A percentile compares a stretch with the other conserved stretches of the same genome.
Conservation (phyloP, 352 stramenopile species). For the Phytophthora hybrid region DNA sequence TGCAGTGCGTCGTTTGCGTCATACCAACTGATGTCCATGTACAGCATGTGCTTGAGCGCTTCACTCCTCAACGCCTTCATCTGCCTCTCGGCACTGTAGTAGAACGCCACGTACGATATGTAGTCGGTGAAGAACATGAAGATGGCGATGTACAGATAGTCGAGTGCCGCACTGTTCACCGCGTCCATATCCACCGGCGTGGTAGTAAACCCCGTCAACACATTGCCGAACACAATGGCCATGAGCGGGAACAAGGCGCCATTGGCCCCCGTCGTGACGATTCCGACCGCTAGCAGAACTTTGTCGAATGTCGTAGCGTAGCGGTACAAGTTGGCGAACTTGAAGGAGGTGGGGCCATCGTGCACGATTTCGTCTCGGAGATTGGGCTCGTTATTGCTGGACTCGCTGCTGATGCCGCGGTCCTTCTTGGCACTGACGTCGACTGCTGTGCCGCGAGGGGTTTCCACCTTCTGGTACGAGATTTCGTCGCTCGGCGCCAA, state of each 20-base stretch:
- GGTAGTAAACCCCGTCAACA: slow-evolving; percentile 36
- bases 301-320: slow-evolving; percentile 50
- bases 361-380: slow-evolving; percentile 30
- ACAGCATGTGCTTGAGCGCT: slow-evolving; percentile 49
- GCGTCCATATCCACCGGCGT: slow-evolving; percentile 39
- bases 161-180: slow-evolving; percentile 38
- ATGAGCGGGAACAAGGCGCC: slow-evolving; percentile 53
- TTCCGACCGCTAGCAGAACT: slow-evolving; percentile 33
- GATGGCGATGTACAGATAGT: slow-evolving; percentile 45
- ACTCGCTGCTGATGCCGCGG: slow-evolving; percentile 29
- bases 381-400: slow-evolving; percentile 24
- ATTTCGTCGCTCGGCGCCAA: slow-evolving; percentile 14
- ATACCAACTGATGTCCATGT: slow-evolving; percentile 56
- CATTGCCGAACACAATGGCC: slow-evolving; percentile 52
- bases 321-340: slow-evolving; percentile 46
- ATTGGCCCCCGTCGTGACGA: slow-evolving; percentile 39
- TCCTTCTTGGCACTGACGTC: slow-evolving; percentile 18
- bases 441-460: slow-evolving; percentile 11
- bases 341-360: slow-evolving; percentile 39
- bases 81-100: slow-evolving; percentile 48
- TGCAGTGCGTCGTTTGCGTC: slow-evolving; percentile 44
- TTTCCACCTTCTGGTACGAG: slow-evolving; percentile 15
- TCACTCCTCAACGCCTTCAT: slow-evolving; percentile 47
- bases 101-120: slow-evolving; percentile 43
- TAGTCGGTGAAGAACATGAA: slow-evolving; percentile 49